phyloP scores from a whole-genome alignment of 1,284 basidiomycete genomes.

The Rugosomyces carneus region DNA sequence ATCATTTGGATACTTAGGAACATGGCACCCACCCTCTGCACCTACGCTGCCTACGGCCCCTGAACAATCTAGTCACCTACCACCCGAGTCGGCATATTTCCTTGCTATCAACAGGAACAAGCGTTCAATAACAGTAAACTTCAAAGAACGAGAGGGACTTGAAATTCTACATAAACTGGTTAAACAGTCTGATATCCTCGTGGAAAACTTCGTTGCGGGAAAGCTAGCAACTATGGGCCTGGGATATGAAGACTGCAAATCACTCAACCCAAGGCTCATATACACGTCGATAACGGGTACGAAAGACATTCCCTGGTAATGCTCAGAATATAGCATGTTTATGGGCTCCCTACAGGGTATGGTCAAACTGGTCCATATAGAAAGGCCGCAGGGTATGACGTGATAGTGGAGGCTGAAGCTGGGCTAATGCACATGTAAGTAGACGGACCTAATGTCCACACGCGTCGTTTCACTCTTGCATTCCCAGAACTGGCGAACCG shows the following conservation, averaged over 20 bases:
- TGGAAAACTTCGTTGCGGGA: slow-evolving; percentile 83
- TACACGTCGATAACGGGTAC: slow-evolving; percentile 88
- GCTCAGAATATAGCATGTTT: not conserved
- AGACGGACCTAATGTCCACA: slow-evolving; percentile 3
- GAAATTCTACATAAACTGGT: slow-evolving; percentile 75
- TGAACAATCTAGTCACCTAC: slow-evolving; percentile 56
- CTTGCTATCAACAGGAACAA: slow-evolving; percentile 88
- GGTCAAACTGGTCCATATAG: slow-evolving; percentile 90
- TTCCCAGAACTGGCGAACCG: slow-evolving; percentile 77
- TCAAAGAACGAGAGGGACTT: slow-evolving; percentile 77
- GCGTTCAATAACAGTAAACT: slow-evolving; percentile 78
- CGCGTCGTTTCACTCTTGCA: not conserved
- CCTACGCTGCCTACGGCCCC: slow-evolving; percentile 45
- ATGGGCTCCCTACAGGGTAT: slow-evolving; percentile 54
- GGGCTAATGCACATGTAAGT: slow-evolving; percentile 90
- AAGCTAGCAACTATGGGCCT: slow-evolving; percentile 84
- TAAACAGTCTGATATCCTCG: slow-evolving; percentile 75
- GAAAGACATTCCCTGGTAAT: slow-evolving; percentile 9
- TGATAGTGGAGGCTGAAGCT: slow-evolving; percentile 87
- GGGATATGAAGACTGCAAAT: slow-evolving; percentile 78
- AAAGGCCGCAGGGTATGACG: slow-evolving; percentile 84
- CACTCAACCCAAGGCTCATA: slow-evolving; percentile 78
- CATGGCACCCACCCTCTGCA: slow-evolving; percentile 78
- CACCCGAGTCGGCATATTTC: slow-evolving; percentile 92
- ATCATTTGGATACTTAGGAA: no score